Conservation (phyloP, 192 early-diverging fungal species). For the Geranomyces variabilis region DNA sequence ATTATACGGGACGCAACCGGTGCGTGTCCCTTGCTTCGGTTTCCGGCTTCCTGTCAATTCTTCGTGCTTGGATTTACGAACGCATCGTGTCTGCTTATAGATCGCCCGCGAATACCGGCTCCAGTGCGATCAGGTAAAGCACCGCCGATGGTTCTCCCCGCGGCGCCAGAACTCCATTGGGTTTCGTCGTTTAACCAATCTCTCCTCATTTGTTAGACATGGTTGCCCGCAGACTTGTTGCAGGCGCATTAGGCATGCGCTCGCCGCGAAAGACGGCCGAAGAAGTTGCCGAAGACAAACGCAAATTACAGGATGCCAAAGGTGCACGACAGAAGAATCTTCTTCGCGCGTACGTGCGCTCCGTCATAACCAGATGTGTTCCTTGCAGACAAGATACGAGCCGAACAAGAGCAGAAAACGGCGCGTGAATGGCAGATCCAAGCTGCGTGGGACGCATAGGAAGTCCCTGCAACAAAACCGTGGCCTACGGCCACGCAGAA, state of each 20-base stretch:
- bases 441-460: not conserved
- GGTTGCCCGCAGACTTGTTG: constrained; percentile 74
- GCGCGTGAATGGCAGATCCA: not conserved
- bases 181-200: no score
- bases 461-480: no score
- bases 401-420: not conserved
- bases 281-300: constrained; percentile 36
- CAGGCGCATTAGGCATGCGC: constrained; percentile 73
- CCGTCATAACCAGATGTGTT: not conserved
- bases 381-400: constrained; percentile 1
- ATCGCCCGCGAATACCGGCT: not conserved
- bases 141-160: not conserved
- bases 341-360: not conserved
- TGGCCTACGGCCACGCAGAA: no score
- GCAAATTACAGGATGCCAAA: constrained; percentile 42
- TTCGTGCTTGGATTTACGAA: no score
- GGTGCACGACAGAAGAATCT: constrained; percentile 13
- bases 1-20: constrained; percentile 28
- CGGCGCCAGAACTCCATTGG: no score
- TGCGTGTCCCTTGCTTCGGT: no score
- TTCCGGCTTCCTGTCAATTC: no score
- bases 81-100: no score
- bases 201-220: constrained; percentile 60
- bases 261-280: constrained; percentile 38
- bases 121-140: constrained; percentile 29